phyloP scores from a whole-genome alignment of 1,139 yeast species.

The Candida sp. region DNA sequence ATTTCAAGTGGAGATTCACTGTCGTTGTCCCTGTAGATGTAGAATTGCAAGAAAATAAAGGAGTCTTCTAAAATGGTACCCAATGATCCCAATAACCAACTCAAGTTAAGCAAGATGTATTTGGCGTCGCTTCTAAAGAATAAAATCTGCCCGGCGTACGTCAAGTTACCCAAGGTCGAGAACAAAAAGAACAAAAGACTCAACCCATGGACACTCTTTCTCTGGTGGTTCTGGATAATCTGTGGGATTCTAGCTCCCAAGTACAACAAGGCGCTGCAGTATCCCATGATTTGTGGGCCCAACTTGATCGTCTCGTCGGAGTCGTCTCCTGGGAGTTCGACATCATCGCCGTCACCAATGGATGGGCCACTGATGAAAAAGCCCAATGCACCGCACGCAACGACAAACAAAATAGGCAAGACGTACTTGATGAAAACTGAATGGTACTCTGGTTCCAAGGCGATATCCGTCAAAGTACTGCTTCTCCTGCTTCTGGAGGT shows the following conservation, averaged over 20 bases:
- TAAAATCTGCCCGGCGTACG: slow-evolving; percentile 78
- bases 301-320: slow-evolving; percentile 29
- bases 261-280: slow-evolving; percentile 69
- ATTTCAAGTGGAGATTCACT: background rate
- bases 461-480: slow-evolving; percentile 48
- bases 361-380: slow-evolving; percentile 42
- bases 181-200: slow-evolving; percentile 76
- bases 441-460: slow-evolving; percentile 45
- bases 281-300: slow-evolving; percentile 77
- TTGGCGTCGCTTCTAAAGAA: slow-evolving; percentile 64
- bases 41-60: slow-evolving; percentile 67
- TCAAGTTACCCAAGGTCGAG: slow-evolving; percentile 75
- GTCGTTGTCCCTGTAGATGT: slow-evolving; percentile 50
- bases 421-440: slow-evolving; percentile 55
- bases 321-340: slow-evolving; percentile 14
- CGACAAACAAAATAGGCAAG: slow-evolving; percentile 66
- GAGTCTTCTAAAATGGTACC: slow-evolving; percentile 76
- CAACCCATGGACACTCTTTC: slow-evolving; percentile 76
- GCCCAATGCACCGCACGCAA: slow-evolving; percentile 69
- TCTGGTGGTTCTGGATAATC: slow-evolving; percentile 68
- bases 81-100: slow-evolving; percentile 77
- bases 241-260: slow-evolving; percentile 84
- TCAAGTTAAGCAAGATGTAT: slow-evolving; percentile 64
- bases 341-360: slow-evolving; percentile 13
- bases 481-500: slow-evolving; percentile 41